These are phyloP conservation scores for Rhodotorula sp. DNA, from an alignment of 1,284 basidiomycete species.

Conservation along the genomic window DNA sequence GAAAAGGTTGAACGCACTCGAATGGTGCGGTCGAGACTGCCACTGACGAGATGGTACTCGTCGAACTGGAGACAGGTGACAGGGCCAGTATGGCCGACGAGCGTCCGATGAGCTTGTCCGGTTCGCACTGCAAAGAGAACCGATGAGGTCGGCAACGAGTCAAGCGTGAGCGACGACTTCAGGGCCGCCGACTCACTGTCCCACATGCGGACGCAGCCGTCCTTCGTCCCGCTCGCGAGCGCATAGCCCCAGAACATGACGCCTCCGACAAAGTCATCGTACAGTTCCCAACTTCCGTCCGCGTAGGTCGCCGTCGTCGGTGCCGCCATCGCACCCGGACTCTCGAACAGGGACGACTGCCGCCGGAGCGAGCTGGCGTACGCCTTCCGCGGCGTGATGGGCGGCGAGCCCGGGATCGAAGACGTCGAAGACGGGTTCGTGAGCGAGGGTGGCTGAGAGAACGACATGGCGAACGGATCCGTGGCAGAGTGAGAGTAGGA, in stretches of 20 bases:
- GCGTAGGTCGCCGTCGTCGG: slow-evolving; percentile 62
- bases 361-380: slow-evolving; percentile 14
- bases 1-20: slow-evolving; percentile 58
- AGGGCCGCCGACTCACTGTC: slow-evolving; percentile 68
- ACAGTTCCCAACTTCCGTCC: slow-evolving; percentile 89
- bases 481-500: slow-evolving; percentile 21
- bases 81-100: slow-evolving; percentile 89
- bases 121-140: slow-evolving; percentile 74
- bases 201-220: slow-evolving; percentile 98
- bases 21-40: slow-evolving; percentile 90
- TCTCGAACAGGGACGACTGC: slow-evolving; percentile 56
- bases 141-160: background rate
- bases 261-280: slow-evolving; percentile 95
- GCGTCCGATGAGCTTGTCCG: slow-evolving; percentile 90
- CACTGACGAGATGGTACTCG: slow-evolving; percentile 87
- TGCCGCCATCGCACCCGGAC: slow-evolving; percentile 61
- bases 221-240: slow-evolving; percentile 91
- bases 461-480: slow-evolving; percentile 28
- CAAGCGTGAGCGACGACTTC: background rate
- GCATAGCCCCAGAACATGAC: slow-evolving; percentile 99
- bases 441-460: slow-evolving; percentile 6
- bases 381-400: slow-evolving; percentile 40
- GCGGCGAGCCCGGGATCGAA: slow-evolving; percentile 4
- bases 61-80: slow-evolving; percentile 97
- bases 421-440: background rate